Evolutionary conservation across 148 eudicot species (phyloP).

Genomic region (Rhododendron griersonianum): DNA sequence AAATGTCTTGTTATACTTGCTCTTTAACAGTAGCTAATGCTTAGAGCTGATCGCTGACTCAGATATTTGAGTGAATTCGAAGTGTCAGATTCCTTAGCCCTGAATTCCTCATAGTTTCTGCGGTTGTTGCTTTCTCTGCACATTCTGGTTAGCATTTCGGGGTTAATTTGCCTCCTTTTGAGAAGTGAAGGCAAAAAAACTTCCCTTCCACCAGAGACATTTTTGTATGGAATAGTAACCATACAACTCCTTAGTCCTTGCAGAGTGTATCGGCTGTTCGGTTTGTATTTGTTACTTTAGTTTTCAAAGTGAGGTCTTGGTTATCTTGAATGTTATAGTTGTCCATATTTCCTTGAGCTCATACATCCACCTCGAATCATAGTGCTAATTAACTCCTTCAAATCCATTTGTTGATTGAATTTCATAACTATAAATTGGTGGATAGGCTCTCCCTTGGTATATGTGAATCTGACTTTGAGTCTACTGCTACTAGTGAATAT

Average conservation of each 20-base stretch:
- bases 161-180: not conserved
- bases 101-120: not conserved
- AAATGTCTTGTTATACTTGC: not conserved
- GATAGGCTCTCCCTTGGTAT: not conserved
- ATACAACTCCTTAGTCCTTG: not conserved
- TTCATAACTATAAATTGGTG: not conserved
- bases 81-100: not conserved
- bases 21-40: not conserved
- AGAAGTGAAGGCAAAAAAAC: not conserved
- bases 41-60: not conserved
- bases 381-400: not conserved
- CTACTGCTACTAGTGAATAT: not conserved
- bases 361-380: conserved; percentile 1
- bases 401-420: not conserved
- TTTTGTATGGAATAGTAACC: not conserved
- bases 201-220: not conserved
- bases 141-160: not conserved
- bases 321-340: not conserved
- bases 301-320: not conserved
- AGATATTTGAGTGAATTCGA: not conserved
- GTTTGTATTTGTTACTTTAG: not conserved
- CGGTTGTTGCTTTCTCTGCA: not conserved
- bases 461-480: not conserved
- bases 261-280: not conserved
- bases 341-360: not conserved